Conservation (phyloP, 2,329 filamentous ascomycete species). For the Fusarium virguliforme region DNA sequence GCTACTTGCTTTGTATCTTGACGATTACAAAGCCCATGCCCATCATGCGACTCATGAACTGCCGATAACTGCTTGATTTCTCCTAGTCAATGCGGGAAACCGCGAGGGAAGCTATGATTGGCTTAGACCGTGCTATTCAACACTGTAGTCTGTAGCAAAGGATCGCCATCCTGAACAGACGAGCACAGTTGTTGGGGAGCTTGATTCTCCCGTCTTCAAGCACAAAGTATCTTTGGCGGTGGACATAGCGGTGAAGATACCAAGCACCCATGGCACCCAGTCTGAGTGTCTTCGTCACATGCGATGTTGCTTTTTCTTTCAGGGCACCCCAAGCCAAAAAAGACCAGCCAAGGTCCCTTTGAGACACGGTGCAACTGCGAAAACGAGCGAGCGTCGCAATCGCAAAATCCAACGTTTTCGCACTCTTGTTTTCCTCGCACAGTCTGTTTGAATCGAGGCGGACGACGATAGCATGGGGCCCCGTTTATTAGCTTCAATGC, state of each 20-base stretch:
- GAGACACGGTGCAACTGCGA: conserved; percentile 31
- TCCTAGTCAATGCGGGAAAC: conserved; percentile 1
- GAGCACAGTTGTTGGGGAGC: conserved; percentile 23
- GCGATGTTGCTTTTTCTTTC: conserved; percentile 42
- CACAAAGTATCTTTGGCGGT: conserved; percentile 37
- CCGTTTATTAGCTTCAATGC: conserved; percentile 39
- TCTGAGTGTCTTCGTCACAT: conserved; percentile 30
- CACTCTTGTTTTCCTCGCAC: conserved; percentile 25
- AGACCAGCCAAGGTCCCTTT: conserved; percentile 6
- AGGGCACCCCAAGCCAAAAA: conserved; percentile 2
- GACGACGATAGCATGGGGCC: conserved; percentile 23
- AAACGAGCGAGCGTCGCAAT: conserved; percentile 21
- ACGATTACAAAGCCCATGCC: background rate
- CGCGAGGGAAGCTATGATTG: conserved; percentile 5
- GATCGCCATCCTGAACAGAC: conserved; percentile 12
- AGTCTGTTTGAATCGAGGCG: conserved; percentile 24
- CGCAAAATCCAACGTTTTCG: background rate
- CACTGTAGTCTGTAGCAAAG: conserved; percentile 17
- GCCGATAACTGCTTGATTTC: background rate
- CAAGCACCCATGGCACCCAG: conserved; percentile 30
- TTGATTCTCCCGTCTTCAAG: conserved; percentile 18
- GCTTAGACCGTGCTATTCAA: background rate
- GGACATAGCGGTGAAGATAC: conserved; percentile 40
- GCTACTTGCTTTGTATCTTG: background rate
- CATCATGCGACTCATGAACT: conserved; percentile 13